Conservation (phyloP, 2,329 filamentous ascomycete species). For the Venturiaceae sp. region DNA sequence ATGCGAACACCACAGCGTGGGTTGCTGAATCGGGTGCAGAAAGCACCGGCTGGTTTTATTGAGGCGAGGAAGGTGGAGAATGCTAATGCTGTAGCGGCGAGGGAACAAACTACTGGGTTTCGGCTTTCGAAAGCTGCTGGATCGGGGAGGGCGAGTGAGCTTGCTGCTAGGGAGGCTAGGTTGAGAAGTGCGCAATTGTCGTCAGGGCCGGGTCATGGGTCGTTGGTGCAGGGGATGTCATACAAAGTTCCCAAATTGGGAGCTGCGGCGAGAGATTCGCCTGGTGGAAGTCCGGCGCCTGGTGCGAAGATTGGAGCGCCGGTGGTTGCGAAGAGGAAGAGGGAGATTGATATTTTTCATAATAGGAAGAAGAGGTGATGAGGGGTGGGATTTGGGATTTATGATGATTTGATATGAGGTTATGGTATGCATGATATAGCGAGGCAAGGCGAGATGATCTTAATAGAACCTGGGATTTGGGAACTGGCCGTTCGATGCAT, state of each 20-base stretch:
- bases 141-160: not conserved
- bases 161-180: not conserved
- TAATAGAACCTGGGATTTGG: not conserved
- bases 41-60: not conserved
- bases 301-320: not conserved
- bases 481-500: too few relatives aligned
- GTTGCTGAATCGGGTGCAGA: not conserved
- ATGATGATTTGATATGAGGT: not conserved
- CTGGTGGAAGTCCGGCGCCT: not conserved
- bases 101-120: not conserved
- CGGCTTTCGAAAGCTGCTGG: not conserved
- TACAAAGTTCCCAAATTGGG: not conserved
- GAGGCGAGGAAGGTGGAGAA: not conserved
- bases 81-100: not conserved
- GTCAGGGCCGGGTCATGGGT: not conserved
- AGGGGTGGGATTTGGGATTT: not conserved
- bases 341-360: not conserved
- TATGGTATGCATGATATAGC: not conserved
- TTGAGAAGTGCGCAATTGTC: not conserved
- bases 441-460: not conserved
- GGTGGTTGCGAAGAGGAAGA: not conserved
- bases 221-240: not conserved
- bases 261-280: not conserved
- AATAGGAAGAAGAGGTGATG: conserved; percentile 3
- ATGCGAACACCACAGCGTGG: not conserved